phyloP scores from a whole-genome alignment of 805 yeast species.

The Sporopachydermia lactativora region DNA sequence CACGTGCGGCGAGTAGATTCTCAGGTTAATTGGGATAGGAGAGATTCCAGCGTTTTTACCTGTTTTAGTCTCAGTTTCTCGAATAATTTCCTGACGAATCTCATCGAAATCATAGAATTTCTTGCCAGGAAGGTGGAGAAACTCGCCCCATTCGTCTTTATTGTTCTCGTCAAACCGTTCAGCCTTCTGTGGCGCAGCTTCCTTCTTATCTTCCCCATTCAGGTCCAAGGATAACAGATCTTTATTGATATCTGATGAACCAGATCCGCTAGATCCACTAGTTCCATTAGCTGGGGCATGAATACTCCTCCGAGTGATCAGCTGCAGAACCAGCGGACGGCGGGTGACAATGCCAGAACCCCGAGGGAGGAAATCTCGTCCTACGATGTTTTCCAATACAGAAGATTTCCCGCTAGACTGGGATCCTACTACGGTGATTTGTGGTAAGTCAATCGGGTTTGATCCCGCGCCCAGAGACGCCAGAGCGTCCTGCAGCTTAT shows the following conservation, averaged over 20 bases:
- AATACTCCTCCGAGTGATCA: conserved; percentile 32
- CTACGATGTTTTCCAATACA: conserved; percentile 52
- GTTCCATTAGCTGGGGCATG: conserved; percentile 2
- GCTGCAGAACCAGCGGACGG: conserved; percentile 55
- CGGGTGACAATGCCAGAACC: conserved; percentile 70
- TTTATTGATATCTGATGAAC: conserved; percentile 2
- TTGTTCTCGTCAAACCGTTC: conserved; percentile 1
- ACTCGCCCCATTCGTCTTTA: conserved; percentile 68
- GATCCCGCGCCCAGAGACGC: conserved; percentile 78
- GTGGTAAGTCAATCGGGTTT: conserved; percentile 65
- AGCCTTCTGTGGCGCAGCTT: conserved; percentile 3
- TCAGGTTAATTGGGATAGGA: conserved; percentile 63
- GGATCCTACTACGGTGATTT: conserved; percentile 64
- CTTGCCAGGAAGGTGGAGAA: conserved; percentile 64
- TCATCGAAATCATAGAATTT: conserved; percentile 64
- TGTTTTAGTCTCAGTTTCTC: conserved; percentile 67
- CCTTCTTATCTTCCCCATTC: conserved; percentile 10
- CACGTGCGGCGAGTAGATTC: conserved; percentile 74
- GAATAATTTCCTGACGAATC: conserved; percentile 61
- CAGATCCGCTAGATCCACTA: conserved; percentile 14
- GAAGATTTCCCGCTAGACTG: conserved; percentile 70
- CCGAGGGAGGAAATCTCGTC: conserved; percentile 61
- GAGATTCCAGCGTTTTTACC: conserved; percentile 51
- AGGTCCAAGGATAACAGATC: not conserved
- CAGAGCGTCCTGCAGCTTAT: conserved; percentile 70